phyloP scores from a whole-genome alignment of 305 asterid genomes.

The Solanum aculeatissimum region DNA sequence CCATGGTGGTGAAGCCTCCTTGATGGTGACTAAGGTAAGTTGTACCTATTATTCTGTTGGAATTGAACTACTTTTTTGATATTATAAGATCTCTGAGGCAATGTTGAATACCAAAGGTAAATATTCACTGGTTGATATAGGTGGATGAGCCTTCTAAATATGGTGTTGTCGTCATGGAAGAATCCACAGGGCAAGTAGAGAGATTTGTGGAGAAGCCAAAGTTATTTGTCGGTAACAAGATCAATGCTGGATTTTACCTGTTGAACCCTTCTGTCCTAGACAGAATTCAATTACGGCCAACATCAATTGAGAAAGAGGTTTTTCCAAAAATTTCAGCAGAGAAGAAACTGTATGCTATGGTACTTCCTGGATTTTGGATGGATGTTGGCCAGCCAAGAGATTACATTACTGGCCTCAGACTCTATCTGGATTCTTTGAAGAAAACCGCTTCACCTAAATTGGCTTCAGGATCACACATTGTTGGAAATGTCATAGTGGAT shows the following conservation, averaged over 20 bases:
- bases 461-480: conserved; percentile 17
- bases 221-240: conserved; percentile 21
- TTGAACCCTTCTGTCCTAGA: conserved; percentile 19
- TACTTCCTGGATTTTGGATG: conserved; percentile 27
- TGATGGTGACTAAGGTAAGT: conserved; percentile 18
- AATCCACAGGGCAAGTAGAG: conserved; percentile 19
- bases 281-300: conserved; percentile 18
- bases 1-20: conserved; percentile 21
- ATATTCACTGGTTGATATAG: neutral
- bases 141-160: conserved; percentile 25
- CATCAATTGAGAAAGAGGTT: conserved; percentile 25
- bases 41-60: neutral
- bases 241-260: conserved; percentile 23
- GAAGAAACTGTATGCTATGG: conserved; percentile 24
- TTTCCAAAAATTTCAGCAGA: conserved; percentile 20
- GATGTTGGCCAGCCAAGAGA: conserved; percentile 25
- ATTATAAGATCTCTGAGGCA: neutral
- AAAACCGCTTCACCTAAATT: conserved; percentile 11
- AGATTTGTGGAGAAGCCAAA: conserved; percentile 25
- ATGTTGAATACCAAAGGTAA: neutral
- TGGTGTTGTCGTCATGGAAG: conserved; percentile 26
- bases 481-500: conserved; percentile 22
- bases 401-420: conserved; percentile 23
- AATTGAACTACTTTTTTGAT: neutral
- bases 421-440: conserved; percentile 16